A percentile compares a stretch with the other conserved stretches of the same genome.
These are phyloP conservation scores for Scenedesmus sp. DNA, from an alignment of 163 green algal species.

Conservation along the genomic window DNA sequence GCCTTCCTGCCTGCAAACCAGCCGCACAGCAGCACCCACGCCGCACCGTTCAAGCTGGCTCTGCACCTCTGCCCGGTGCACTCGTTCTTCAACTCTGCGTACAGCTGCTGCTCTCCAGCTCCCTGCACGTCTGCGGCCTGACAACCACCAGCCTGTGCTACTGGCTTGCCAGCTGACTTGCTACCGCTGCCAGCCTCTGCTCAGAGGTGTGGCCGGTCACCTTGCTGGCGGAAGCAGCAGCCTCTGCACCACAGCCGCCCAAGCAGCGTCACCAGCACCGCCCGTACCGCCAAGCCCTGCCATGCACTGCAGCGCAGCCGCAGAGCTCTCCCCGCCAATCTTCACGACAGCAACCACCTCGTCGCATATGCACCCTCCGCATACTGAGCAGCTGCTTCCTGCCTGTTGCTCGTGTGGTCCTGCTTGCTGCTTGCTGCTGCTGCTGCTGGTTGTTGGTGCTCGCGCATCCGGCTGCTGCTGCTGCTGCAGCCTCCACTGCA, in stretches of 20 bases:
- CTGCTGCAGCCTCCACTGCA: background rate
- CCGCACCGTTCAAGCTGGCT: too few relatives aligned
- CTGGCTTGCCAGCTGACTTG: background rate
- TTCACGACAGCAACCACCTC: background rate
- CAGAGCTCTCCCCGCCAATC: background rate
- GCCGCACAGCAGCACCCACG: too few relatives aligned
- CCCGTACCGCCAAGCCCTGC: background rate
- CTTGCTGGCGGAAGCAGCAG: background rate
- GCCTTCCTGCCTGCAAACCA: too few relatives aligned
- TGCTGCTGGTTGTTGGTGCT: background rate
- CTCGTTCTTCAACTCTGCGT: too few relatives aligned
- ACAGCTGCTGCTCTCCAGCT: too few relatives aligned
- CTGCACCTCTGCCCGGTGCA: too few relatives aligned
- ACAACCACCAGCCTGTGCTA: background rate
- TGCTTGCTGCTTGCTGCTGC: slow-evolving; percentile 5
- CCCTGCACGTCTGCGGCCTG: too few relatives aligned
- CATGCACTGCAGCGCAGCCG: background rate
- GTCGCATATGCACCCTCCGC: background rate
- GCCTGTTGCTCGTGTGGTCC: background rate
- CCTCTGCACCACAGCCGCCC: slow-evolving; percentile 14
- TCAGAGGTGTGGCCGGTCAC: background rate
- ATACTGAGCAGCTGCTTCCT: background rate
- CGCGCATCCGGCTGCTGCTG: background rate
- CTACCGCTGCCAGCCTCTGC: background rate
- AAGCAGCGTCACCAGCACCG: background rate